Conservation (phyloP, 2,329 filamentous ascomycete species). For the Phaeosphaeriaceae sp. region DNA sequence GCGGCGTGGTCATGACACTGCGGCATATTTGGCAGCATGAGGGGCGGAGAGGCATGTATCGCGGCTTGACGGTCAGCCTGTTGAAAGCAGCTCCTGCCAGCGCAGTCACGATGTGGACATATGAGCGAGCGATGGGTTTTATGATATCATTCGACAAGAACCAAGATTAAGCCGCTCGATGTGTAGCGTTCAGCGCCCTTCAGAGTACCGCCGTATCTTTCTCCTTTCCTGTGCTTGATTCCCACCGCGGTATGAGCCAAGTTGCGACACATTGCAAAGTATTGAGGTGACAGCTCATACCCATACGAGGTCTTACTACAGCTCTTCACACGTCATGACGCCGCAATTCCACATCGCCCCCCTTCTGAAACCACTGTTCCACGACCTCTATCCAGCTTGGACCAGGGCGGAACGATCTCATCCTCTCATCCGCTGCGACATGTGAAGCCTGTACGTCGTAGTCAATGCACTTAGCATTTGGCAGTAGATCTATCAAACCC, state of each 20-base stretch:
- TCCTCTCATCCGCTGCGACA: background rate
- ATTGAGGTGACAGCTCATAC: background rate
- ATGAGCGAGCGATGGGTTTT: constrained; percentile 75
- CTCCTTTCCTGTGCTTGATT: background rate
- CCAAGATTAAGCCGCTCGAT: background rate
- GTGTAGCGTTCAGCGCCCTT: background rate
- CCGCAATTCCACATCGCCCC: background rate
- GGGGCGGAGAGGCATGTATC: constrained; percentile 81
- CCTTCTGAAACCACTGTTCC: background rate
- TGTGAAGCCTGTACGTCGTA: background rate
- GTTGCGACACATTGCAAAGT: background rate
- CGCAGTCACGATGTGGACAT: constrained; percentile 94
- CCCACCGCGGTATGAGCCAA: background rate
- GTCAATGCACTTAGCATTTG: background rate
- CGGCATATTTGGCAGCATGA: constrained; percentile 72
- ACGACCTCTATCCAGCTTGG: background rate
- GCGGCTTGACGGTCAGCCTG: constrained; percentile 86
- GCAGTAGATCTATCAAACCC: background rate
- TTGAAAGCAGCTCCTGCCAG: constrained; percentile 94
- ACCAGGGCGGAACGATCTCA: background rate
- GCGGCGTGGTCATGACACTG: constrained; percentile 70
- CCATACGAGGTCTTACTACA: too few species aligned
- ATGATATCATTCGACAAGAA: constrained; percentile 52
- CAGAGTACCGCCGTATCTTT: background rate
- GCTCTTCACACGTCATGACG: background rate